Percentiles rank a stretch among this genome's conserved stretches.
These are phyloP conservation scores for Alternaria viburni DNA, from an alignment of 2,329 filamentous ascomycete species.

Conservation along the genomic window DNA sequence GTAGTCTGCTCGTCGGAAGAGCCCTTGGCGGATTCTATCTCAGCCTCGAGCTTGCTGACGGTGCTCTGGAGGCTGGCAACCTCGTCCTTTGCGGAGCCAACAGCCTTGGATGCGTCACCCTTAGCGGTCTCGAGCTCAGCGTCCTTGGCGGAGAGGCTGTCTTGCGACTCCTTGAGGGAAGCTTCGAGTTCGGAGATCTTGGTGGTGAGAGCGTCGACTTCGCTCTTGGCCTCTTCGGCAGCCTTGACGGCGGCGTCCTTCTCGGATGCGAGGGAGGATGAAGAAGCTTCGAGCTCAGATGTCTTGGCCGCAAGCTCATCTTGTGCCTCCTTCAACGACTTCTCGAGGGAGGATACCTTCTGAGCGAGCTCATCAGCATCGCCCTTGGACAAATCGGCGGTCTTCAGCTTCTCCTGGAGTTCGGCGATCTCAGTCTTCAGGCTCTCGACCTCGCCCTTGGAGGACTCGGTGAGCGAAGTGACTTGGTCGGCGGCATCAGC, in stretches of 20 bases:
- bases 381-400: slow-evolving; percentile 31
- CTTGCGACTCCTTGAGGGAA: slow-evolving; percentile 31
- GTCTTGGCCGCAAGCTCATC: slow-evolving; percentile 30
- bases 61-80: slow-evolving; percentile 28
- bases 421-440: slow-evolving; percentile 33
- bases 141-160: slow-evolving; percentile 27
- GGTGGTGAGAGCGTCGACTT: slow-evolving; percentile 26
- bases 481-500: slow-evolving; percentile 19
- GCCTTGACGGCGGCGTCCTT: slow-evolving; percentile 31
- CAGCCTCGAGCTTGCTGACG: slow-evolving; percentile 34
- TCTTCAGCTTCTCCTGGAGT: slow-evolving; percentile 31
- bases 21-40: slow-evolving; percentile 22
- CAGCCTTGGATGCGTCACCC: slow-evolving; percentile 21
- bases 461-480: slow-evolving; percentile 22
- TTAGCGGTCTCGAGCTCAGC: slow-evolving; percentile 26
- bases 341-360: slow-evolving; percentile 37
- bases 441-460: slow-evolving; percentile 29
- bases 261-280: slow-evolving; percentile 25
- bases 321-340: slow-evolving; percentile 35
- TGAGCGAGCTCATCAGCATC: slow-evolving; percentile 33
- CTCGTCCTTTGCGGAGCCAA: slow-evolving; percentile 32
- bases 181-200: slow-evolving; percentile 38
- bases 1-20: slow-evolving; percentile 20
- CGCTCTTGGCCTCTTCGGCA: slow-evolving; percentile 32
- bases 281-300: slow-evolving; percentile 28